phyloP scores from a whole-genome alignment of 352 stramenopile genomes.

The Globisporangium orthogonon region DNA sequence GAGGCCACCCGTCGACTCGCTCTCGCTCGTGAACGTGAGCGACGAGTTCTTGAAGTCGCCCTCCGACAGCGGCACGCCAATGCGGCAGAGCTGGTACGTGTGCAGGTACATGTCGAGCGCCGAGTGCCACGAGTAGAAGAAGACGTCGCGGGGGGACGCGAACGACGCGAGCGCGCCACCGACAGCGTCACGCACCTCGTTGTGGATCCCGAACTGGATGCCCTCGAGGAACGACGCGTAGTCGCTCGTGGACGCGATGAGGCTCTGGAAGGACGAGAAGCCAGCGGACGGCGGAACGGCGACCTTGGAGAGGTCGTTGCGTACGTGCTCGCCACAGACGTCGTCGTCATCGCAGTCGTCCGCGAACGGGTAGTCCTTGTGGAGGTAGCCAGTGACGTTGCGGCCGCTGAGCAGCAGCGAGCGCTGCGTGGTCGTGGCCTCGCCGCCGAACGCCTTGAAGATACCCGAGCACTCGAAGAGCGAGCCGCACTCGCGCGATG shows the following conservation, averaged over 20 bases:
- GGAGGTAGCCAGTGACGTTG: constrained; percentile 22
- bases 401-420: constrained; percentile 23
- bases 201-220: constrained; percentile 58
- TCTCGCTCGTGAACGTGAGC: constrained; percentile 33
- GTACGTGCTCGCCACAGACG: constrained; percentile 31
- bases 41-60: constrained; percentile 35
- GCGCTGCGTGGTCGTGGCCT: constrained; percentile 9
- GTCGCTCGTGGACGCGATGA: constrained; percentile 40
- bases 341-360: constrained; percentile 35
- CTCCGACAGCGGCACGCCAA: constrained; percentile 40
- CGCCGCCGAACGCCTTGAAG: constrained; percentile 41
- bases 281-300: constrained; percentile 38
- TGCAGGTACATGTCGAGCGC: constrained; percentile 64
- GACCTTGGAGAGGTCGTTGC: constrained; percentile 32
- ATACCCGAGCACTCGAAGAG: constrained; percentile 63
- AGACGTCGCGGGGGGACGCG: constrained; percentile 37
- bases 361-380: constrained; percentile 27
- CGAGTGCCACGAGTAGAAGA: constrained; percentile 71
- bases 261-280: constrained; percentile 44
- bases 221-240: constrained; percentile 50
- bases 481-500: constrained; percentile 39
- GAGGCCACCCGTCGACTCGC: constrained; percentile 38
- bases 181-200: constrained; percentile 52
- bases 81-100: constrained; percentile 60
- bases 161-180: constrained; percentile 48